These are phyloP conservation scores for Colletotrichum sp. DNA, from an alignment of 2,329 filamentous ascomycete species.

Conservation along the genomic window DNA sequence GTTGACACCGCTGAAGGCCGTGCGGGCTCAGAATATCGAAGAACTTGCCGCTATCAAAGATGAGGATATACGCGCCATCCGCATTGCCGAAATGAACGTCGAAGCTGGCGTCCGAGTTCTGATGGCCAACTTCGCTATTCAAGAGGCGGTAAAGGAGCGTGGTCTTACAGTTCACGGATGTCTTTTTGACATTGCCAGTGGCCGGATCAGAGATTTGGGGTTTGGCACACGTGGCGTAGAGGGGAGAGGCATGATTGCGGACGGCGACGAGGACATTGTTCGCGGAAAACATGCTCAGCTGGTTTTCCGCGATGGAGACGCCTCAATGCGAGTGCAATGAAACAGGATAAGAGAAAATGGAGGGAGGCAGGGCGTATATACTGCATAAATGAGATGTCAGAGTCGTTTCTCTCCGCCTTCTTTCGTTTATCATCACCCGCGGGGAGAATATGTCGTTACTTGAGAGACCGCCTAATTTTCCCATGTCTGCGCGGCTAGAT, in stretches of 20 bases:
- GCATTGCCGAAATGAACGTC: conserved; percentile 80
- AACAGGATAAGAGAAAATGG: neutral
- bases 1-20: conserved; percentile 54
- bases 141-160: conserved; percentile 72
- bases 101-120: conserved; percentile 69
- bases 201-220: conserved; percentile 54
- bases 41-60: conserved; percentile 62
- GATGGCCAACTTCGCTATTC: conserved; percentile 70
- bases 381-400: neutral
- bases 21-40: conserved; percentile 50
- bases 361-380: neutral
- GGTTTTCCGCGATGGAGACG: conserved; percentile 50
- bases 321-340: conserved; percentile 35
- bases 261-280: conserved; percentile 38
- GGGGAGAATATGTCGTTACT: neutral
- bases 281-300: conserved; percentile 54
- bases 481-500: neutral
- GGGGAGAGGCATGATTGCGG: conserved; percentile 5
- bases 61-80: conserved; percentile 58
- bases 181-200: conserved; percentile 68
- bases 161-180: conserved; percentile 79
- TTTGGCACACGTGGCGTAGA: conserved; percentile 37
- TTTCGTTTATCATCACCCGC: neutral
- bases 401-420: neutral
- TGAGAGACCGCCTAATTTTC: neutral